Base-by-base conservation (phyloP, 495 filamentous ascomycete genomes). In the Aspergillus ellipticus region DNA sequence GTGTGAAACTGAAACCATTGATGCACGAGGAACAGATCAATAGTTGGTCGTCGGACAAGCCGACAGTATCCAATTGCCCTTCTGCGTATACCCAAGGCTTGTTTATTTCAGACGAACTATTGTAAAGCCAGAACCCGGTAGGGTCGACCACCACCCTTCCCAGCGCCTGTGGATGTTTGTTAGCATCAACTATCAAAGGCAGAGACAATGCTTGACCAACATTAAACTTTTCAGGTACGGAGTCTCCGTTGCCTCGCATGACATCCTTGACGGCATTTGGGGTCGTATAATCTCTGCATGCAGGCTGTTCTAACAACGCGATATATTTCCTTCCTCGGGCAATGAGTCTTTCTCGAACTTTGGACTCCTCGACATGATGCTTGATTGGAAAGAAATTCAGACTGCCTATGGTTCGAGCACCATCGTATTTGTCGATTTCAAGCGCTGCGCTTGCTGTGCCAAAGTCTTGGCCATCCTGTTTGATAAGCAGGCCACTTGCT, bases 1-100 rank as follows among this genome's bases (percentile, higher is more conserved):
- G 28, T 5, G 28, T 17, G 15, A 53, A 53, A 24, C 51, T 53
- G 39, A 53, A 53, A 1, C 51, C 51, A 31, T 31, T 53, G 39
- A 47, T 47, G 4, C 19, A 21, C 2, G 43, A 15, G 11, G 19
- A n/a, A 10, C 43, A 47, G 43, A 47, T 22, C 24, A 47, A 22
- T 26, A 47, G 13, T 10, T 47, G 43, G 19, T 47, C 43, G 13
- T 47, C 43, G 16, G 43, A 26, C 43, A 47, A 47, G 43, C 24
- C 6, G 8, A 10, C 15, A 11, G 15, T 15, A 15, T 47, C 17
- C 43, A 47, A 6, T 3, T 22, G 4, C 15, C 22, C 19, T 7
- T 47, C 20, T 26, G 24, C 11, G 7, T 22, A 47, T 3, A 47
- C 43, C 11, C 11, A 15, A 5, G 43, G 43, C n/a, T 5, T 3